Evolutionary conservation across 768 basidiomycete genomes (phyloP), one percentile per base, ranked within the genome.

Genomic region (Lactifluus hygrophoroides): DNA sequence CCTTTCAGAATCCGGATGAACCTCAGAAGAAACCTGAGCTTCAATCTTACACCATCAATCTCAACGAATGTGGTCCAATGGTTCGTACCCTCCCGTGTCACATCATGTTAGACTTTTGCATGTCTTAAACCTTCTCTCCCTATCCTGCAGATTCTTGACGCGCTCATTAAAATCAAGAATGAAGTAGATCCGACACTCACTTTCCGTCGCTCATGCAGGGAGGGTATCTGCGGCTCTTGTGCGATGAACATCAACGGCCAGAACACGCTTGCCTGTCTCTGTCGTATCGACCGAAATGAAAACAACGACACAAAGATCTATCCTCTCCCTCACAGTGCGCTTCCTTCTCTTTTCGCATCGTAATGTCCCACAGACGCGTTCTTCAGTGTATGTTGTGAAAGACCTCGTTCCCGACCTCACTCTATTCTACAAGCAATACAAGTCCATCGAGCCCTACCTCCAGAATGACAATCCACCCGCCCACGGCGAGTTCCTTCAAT

Each of bases 211-310:
- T 90, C 88, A 19, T 95, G 92, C 76, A 75, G 92, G 56, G 92
- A 94, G 75, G 93, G 95, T 56, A 98, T 99, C 66, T 99, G 95
- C 68, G 95, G 95, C 38, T 94, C 91, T 5, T 98, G 95, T 70
- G 94, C 95, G 53, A 96, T 99, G 94, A 99, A 99, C 78, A 89
- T 99, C 70, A 86, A 98, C 70, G 95, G 95, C 52, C 86, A 90
- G 74, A 99, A 99, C 79, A 98, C 96, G 3, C 84, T 99, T 60
- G 94, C 95, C 10, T 99, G 96, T 74, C 77, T 98, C 54, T 97
- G 94, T 77, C 80, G 94, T 52, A 98, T 98, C 68, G 91, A 95
- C 75, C 79, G 93, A 66, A 78, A 82, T 60, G 66, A 73, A 17
- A 67, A 65, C 58, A 89, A 88, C 71, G 84, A 88, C 66, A 74